These are phyloP conservation scores for Lachancea sp. DNA, from an alignment of 805 yeast species.

Conservation along the genomic window DNA sequence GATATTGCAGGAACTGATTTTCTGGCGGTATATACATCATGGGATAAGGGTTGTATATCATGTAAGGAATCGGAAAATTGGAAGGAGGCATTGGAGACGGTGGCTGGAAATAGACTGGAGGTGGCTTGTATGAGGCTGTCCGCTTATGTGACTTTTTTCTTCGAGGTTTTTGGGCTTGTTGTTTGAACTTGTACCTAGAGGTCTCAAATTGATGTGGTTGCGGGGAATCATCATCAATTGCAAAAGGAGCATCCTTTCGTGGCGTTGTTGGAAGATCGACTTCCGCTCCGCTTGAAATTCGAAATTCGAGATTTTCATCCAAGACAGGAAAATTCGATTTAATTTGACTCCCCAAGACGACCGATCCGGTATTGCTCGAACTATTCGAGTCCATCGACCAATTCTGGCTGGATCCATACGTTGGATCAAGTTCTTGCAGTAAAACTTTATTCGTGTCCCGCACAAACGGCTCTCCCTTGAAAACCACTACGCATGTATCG, in stretches of 20 bases:
- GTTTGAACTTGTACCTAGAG: conserved; percentile 17
- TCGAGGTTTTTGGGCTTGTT: conserved; percentile 13
- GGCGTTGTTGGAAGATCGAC: conserved; percentile 10
- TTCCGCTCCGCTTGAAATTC: not conserved
- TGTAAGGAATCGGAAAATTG: conserved; percentile 10
- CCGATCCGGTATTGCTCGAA: not conserved
- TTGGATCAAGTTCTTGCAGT: conserved; percentile 20
- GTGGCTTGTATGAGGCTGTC: not conserved
- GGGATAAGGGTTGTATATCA: conserved; percentile 13
- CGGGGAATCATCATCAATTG: conserved; percentile 17
- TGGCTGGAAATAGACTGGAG: conserved; percentile 1
- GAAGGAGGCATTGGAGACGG: conserved; percentile 1
- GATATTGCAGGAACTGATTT: conserved; percentile 1
- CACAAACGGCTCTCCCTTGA: conserved; percentile 31
- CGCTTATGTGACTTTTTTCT: not conserved
- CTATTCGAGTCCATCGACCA: not conserved
- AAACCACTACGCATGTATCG: conserved; percentile 42
- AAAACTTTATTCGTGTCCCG: conserved; percentile 13
- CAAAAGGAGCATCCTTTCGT: not conserved
- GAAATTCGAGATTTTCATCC: not conserved
- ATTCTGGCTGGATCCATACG: not conserved
- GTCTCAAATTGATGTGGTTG: conserved; percentile 25
- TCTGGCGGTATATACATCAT: conserved; percentile 9
- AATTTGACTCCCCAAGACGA: not conserved
- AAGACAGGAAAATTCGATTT: not conserved